Evolutionary conservation across 208 protist genomes (phyloP).

Genomic region (Crithidia mellificae): DNA sequence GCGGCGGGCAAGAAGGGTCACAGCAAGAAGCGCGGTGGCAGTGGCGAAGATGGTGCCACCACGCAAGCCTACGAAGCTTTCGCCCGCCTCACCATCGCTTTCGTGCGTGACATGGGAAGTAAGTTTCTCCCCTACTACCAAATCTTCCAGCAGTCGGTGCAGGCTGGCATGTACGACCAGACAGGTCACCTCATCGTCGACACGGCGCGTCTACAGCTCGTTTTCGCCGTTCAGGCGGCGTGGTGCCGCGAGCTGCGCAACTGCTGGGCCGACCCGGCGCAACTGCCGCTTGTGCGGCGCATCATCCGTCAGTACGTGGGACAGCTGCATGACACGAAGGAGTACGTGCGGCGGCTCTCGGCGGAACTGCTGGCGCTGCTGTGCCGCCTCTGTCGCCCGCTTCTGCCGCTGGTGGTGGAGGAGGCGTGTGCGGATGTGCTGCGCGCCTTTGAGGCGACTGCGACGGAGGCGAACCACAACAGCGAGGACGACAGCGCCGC

Average conservation of each 20-base stretch:
- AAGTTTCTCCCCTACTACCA: slow-evolving; percentile 85
- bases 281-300: slow-evolving; percentile 36
- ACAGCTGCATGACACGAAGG: slow-evolving; percentile 78
- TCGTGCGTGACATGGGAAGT: slow-evolving; percentile 75
- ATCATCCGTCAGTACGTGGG: slow-evolving; percentile 68
- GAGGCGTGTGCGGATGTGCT: slow-evolving; percentile 55
- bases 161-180: slow-evolving; percentile 77
- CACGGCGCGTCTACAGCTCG: slow-evolving; percentile 71
- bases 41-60: slow-evolving; percentile 17
- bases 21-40: slow-evolving; percentile 6
- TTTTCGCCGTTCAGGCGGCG: slow-evolving; percentile 80
- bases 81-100: slow-evolving; percentile 76
- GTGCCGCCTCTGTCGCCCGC: slow-evolving; percentile 50
- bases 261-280: slow-evolving; percentile 49
- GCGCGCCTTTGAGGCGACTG: slow-evolving; percentile 36
- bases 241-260: slow-evolving; percentile 84
- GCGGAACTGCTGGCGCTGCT: slow-evolving; percentile 79
- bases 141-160: slow-evolving; percentile 81
- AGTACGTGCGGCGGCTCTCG: slow-evolving; percentile 83
- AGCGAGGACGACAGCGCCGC: slow-evolving; percentile 4
- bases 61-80: slow-evolving; percentile 84
- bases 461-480: not conserved
- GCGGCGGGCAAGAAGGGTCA: slow-evolving; percentile 3
- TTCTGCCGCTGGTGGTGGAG: slow-evolving; percentile 66
- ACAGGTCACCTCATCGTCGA: slow-evolving; percentile 66